Evolutionary conservation across 1,284 basidiomycete species (phyloP).

Genomic region (Microbotryum silenes-acaulis): DNA sequence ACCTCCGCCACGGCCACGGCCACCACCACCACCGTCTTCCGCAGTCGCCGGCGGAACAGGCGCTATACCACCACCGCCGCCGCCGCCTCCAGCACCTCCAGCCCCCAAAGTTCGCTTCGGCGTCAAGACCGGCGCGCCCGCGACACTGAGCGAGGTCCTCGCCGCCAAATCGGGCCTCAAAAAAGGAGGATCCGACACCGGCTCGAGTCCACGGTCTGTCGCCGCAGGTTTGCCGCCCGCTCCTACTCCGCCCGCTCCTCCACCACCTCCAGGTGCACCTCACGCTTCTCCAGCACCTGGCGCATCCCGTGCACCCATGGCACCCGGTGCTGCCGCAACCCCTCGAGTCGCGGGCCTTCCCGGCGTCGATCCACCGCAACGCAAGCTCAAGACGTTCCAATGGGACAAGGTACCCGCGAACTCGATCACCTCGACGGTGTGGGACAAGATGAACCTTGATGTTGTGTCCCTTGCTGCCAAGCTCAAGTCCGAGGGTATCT

Average conservation of each 20-base stretch:
- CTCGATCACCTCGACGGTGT: constrained; percentile 75
- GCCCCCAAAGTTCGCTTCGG: constrained; percentile 36
- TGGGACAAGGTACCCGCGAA: constrained; percentile 92
- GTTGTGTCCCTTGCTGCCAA: constrained; percentile 36
- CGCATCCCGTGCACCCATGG: neutral
- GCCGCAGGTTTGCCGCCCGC: constrained; percentile 29
- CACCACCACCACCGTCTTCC: constrained; percentile 13
- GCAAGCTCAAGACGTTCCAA: constrained; percentile 95
- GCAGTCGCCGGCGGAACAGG: neutral
- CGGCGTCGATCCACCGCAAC: constrained; percentile 39
- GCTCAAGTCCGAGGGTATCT: constrained; percentile 74
- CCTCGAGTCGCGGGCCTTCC: neutral
- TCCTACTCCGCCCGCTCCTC: constrained; percentile 40
- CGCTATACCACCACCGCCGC: constrained; percentile 28
- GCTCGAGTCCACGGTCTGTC: neutral
- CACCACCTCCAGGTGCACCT: constrained; percentile 26
- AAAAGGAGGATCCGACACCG: neutral
- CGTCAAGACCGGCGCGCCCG: constrained; percentile 1
- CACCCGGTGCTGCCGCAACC: neutral
- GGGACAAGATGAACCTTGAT: constrained; percentile 58
- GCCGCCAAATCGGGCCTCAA: constrained; percentile 12
- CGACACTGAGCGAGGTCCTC: constrained; percentile 14
- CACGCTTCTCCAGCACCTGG: constrained; percentile 32
- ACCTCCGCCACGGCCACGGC: constrained; percentile 7
- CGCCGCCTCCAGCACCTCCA: constrained; percentile 41